These are phyloP conservation scores for Macrocybe sp. DNA, from an alignment of 1,284 basidiomycete genomes.

Conservation along the genomic window DNA sequence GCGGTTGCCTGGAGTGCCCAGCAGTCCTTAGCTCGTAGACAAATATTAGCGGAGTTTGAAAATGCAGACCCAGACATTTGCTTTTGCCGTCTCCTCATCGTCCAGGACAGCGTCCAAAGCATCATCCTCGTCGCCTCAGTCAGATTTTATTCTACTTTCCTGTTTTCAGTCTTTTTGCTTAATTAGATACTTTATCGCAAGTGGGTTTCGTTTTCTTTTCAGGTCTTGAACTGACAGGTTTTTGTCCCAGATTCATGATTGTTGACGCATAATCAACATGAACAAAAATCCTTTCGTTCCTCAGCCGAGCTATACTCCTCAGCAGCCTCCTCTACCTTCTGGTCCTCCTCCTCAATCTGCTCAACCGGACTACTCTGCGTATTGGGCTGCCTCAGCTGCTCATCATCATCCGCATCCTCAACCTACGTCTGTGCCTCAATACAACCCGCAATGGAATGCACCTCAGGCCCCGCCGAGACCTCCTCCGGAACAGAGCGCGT, in stretches of 20 bases:
- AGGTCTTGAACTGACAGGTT: too few species aligned
- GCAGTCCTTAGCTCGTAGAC: constrained; percentile 11
- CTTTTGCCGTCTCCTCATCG: too few species aligned
- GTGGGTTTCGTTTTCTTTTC: too few species aligned
- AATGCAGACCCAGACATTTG: too few species aligned
- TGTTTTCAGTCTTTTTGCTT: too few species aligned
- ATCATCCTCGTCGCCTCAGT: too few species aligned
- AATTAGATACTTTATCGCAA: too few species aligned
- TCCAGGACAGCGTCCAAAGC: too few species aligned
- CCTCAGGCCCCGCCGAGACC: constrained; percentile 53
- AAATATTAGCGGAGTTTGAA: constrained; percentile 9
- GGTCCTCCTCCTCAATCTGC: constrained; percentile 66
- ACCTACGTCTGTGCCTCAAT: constrained; percentile 41
- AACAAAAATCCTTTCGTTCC: constrained; percentile 79
- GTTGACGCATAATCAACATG: constrained; percentile 36
- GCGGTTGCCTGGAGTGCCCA: constrained; percentile 47
- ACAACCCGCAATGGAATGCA: constrained; percentile 61
- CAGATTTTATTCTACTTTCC: too few species aligned
- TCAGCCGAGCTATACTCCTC: constrained; percentile 58
- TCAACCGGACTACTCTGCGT: constrained; percentile 69
- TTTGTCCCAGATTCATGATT: constrained; percentile 11
- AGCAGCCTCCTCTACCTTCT: constrained; percentile 72
- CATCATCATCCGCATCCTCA: constrained; percentile 39
- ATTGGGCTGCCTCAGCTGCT: constrained; percentile 62
- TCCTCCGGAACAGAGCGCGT: constrained; percentile 65